Evolutionary conservation across 2,329 filamentous ascomycete species (phyloP).

Genomic region (Pezicula carpinea): DNA sequence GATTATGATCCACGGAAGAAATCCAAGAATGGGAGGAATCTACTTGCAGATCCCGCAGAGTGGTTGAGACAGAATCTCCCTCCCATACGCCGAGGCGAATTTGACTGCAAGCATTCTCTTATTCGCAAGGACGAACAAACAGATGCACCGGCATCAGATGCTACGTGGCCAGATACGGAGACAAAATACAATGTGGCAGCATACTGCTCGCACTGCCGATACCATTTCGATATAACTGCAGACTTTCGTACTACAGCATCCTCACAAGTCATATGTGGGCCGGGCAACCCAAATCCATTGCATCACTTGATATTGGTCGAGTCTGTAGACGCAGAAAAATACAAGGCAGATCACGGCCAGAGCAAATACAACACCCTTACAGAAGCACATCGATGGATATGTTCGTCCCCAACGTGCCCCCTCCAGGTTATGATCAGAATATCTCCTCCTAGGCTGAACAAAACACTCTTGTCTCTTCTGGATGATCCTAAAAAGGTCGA

Average conservation of each 20-base stretch:
- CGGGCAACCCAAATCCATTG: slow-evolving; percentile 39
- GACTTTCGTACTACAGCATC: slow-evolving; percentile 36
- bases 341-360: slow-evolving; percentile 21
- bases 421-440: slow-evolving; percentile 47
- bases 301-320: slow-evolving; percentile 52
- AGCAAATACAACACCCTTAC: slow-evolving; percentile 19
- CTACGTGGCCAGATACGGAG: slow-evolving; percentile 31
- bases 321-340: slow-evolving; percentile 32
- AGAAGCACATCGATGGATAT: slow-evolving; percentile 50
- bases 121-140: slow-evolving; percentile 52
- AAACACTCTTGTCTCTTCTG: slow-evolving; percentile 44
- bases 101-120: slow-evolving; percentile 56
- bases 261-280: slow-evolving; percentile 17
- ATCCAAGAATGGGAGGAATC: slow-evolving; percentile 33
- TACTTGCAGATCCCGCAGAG: slow-evolving; percentile 54
- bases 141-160: slow-evolving; percentile 32
- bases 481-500: slow-evolving; percentile 47
- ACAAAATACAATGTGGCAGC: slow-evolving; percentile 53
- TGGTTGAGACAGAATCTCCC: slow-evolving; percentile 34
- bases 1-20: slow-evolving; percentile 35
- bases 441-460: slow-evolving; percentile 45
- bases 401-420: slow-evolving; percentile 53
- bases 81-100: slow-evolving; percentile 26
- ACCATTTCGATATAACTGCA: slow-evolving; percentile 55
- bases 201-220: slow-evolving; percentile 56